phyloP scores from a whole-genome alignment of 345 rosid species.

The Populus alba region DNA sequence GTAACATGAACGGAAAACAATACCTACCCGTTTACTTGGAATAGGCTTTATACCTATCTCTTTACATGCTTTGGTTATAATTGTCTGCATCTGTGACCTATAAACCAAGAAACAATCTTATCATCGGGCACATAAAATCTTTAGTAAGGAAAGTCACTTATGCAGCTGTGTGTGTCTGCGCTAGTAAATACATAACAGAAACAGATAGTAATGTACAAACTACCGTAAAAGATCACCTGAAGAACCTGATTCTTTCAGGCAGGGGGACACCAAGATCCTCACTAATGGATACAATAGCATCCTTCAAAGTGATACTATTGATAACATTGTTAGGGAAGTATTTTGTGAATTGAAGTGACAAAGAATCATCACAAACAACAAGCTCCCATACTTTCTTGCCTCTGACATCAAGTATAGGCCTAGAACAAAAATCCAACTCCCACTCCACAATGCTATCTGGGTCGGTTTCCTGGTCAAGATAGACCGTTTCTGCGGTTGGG shows the following conservation, averaged over 20 bases:
- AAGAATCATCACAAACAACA: slow-evolving; percentile 79
- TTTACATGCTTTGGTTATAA: slow-evolving; percentile 73
- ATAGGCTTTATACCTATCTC: slow-evolving; percentile 79
- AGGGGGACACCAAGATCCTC: slow-evolving; percentile 73
- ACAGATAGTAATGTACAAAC: background rate
- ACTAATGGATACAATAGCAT: slow-evolving; percentile 59
- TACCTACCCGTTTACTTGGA: slow-evolving; percentile 81
- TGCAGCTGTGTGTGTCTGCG: background rate
- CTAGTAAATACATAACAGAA: background rate
- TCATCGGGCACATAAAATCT: background rate
- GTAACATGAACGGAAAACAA: background rate
- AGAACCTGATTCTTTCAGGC: slow-evolving; percentile 75
- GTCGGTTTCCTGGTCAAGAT: slow-evolving; percentile 73
- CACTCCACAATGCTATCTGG: slow-evolving; percentile 72
- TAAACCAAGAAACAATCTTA: slow-evolving; percentile 10
- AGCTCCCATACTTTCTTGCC: slow-evolving; percentile 97
- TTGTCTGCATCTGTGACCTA: slow-evolving; percentile 97
- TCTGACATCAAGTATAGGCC: slow-evolving; percentile 82
- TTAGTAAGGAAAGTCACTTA: background rate
- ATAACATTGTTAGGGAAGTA: slow-evolving; percentile 89
- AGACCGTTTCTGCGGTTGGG: slow-evolving; percentile 73
- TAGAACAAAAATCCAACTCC: slow-evolving; percentile 93
- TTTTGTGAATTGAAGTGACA: slow-evolving; percentile 82
- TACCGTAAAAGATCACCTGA: slow-evolving; percentile 46
- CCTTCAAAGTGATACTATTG: slow-evolving; percentile 81